Base-by-base conservation (phyloP, 106 monocot species). In the Amphibolis antarctica region DNA sequence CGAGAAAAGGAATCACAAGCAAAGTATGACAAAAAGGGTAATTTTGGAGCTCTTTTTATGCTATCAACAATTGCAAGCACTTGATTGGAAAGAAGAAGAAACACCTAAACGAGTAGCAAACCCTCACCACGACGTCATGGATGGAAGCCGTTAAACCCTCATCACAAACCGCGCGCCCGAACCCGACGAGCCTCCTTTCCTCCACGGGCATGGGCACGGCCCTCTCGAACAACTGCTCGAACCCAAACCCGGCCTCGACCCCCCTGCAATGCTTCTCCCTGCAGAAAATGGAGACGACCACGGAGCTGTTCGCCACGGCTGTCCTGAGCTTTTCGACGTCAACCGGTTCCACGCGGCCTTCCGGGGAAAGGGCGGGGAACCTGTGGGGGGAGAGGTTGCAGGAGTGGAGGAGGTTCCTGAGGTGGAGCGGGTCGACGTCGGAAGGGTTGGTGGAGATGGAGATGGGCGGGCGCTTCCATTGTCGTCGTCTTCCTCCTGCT, bases 91-190 rank as follows among this genome's bases (percentile, higher is more conserved):
- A n/a, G n/a, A n/a, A n/a, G n/a, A n/a, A n/a, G n/a, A n/a, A n/a
- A n/a, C n/a, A n/a, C n/a, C n/a, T n/a, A n/a, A n/a, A n/a, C n/a
- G n/a, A 36, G 7, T 36, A 36, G 7, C 2, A 36, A 36, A 4
- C 26, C 22, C 69, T 62, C 77, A 94, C 93, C 93, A 81, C 89
- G 22, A 96, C 82, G 62, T 96, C 89, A 46, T 96, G 94, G 49
- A 96, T 84, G 26, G 89, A 96, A 14, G 89, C 94, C 11, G 94
- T 96, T 55, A 96, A 63, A 11, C 86, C 94, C 3, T 79, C 64
- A 42, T 96, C 89, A 1, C 83, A 89, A 19, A 96, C 82, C 3
- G 89, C 94, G 17, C 94, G 81, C 3, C 94, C 89, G 31, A 96
- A 96, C 1, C 94, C 94, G 24, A 89, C 83, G 31, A 96, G 46